These are phyloP conservation scores for Aspergillus sclerotiicarbonarius DNA, from an alignment of 495 filamentous ascomycete genomes.

Conservation along the genomic window DNA sequence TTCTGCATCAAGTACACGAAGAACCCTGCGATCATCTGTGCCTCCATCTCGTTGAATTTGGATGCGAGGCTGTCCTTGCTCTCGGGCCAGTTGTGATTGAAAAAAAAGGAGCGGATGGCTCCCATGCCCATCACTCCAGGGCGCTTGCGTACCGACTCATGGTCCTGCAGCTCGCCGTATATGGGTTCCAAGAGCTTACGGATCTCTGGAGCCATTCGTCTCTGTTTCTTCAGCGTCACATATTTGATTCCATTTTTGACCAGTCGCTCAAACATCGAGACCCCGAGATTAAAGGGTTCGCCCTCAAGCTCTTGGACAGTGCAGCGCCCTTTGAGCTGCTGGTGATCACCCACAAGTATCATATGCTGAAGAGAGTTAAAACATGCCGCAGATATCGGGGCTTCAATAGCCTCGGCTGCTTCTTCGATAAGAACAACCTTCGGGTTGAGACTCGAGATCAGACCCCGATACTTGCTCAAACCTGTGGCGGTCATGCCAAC, in stretches of 20 bases:
- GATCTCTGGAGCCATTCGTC: constrained; percentile 74
- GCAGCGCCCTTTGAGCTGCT: constrained; percentile 66
- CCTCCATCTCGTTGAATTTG: constrained; percentile 70
- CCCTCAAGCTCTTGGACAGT: constrained; percentile 52
- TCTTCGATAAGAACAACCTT: constrained; percentile 70
- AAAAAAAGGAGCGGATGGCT: constrained; percentile 63
- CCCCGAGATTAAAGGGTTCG: constrained; percentile 58
- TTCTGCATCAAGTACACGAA: constrained; percentile 71
- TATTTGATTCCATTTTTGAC: constrained; percentile 66
- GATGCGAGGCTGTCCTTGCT: constrained; percentile 62
- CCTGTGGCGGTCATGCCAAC: constrained; percentile 81
- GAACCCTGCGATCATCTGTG: constrained; percentile 73
- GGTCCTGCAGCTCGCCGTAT: constrained; percentile 67
- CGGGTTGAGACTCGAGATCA: constrained; percentile 70
- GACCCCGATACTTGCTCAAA: constrained; percentile 78
- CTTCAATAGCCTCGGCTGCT: constrained; percentile 71
- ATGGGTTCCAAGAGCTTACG: constrained; percentile 61
- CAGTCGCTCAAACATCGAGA: constrained; percentile 78
- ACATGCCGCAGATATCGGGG: constrained; percentile 61
- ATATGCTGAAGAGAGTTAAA: constrained; percentile 68
- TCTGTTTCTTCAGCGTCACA: constrained; percentile 57
- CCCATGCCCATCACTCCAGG: constrained; percentile 79
- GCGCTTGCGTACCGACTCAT: constrained; percentile 60
- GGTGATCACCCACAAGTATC: constrained; percentile 74
- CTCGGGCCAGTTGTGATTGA: constrained; percentile 70